Percentiles rank a stretch among this genome's conserved stretches.
Conservation (phyloP, 148 eudicot genomes). For the Tetragonia tetragonoides region DNA sequence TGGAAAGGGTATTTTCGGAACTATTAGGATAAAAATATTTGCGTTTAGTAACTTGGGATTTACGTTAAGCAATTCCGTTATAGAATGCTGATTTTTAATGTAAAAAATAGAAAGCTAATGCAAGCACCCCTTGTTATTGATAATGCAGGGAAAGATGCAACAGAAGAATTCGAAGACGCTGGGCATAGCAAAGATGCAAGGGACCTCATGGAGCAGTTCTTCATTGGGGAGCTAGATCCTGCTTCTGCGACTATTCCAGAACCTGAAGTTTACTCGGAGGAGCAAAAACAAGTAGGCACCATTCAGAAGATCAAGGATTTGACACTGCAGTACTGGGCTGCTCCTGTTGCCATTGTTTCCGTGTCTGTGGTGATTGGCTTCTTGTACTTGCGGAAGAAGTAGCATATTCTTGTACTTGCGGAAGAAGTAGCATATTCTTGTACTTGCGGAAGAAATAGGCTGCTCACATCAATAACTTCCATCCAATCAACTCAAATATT, state of each 20-base stretch:
- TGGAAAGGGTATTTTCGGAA: no score
- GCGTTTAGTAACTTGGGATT: no score
- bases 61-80: no score
- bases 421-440: constrained; percentile 56
- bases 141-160: constrained; percentile 75
- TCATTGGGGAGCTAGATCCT: constrained; percentile 80
- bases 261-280: constrained; percentile 37
- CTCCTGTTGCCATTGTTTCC: constrained; percentile 52
- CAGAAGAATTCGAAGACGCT: constrained; percentile 95
- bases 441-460: constrained; percentile 58
- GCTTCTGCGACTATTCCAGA: constrained; percentile 48
- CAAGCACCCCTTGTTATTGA: background rate
- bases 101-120: background rate
- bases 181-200: constrained; percentile 83
- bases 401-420: constrained; percentile 54
- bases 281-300: constrained; percentile 27
- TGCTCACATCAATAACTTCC: background rate
- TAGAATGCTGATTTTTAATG: no score
- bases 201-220: constrained; percentile 65
- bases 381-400: constrained; percentile 63
- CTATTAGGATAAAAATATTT: no score
- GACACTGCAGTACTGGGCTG: constrained; percentile 60
- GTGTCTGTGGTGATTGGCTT: constrained; percentile 56
- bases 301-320: constrained; percentile 45
- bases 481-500: background rate